Percentiles rank a stretch among this genome's conserved stretches.
Conservation (phyloP, 805 yeast genomes). For the Ogataea siamensis region DNA sequence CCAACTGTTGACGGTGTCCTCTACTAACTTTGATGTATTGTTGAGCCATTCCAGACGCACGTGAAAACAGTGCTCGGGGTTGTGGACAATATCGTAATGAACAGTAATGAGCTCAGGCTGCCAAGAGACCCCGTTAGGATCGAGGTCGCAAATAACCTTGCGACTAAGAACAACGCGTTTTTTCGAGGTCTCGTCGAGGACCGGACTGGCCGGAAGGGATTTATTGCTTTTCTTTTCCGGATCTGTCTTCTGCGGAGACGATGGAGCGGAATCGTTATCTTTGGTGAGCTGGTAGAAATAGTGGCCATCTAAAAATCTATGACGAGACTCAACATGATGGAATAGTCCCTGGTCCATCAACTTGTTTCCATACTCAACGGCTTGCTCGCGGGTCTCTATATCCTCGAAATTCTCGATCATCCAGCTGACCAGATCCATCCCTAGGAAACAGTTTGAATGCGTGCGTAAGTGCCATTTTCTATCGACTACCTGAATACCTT, state of each 20-base stretch:
- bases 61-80: conserved; percentile 93
- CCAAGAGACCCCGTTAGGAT: conserved; percentile 66
- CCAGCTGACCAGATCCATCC: conserved; percentile 87
- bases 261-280: conserved; percentile 43
- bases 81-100: conserved; percentile 89
- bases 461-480: conserved; percentile 88
- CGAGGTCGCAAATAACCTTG: conserved; percentile 68
- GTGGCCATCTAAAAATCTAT: conserved; percentile 87
- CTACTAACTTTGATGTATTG: conserved; percentile 81
- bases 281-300: conserved; percentile 76
- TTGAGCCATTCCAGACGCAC: conserved; percentile 90
- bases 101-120: conserved; percentile 77
- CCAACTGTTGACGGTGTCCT: conserved; percentile 75
- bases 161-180: conserved; percentile 58
- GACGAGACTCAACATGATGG: conserved; percentile 79
- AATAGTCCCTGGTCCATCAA: conserved; percentile 72
- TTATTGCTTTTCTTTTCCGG: conserved; percentile 2
- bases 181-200: conserved; percentile 1
- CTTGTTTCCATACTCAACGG: conserved; percentile 72
- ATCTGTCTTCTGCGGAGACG: conserved; percentile 16
- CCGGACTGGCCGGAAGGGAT: conserved; percentile 1
- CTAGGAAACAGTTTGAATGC: conserved; percentile 76
- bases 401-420: conserved; percentile 73
- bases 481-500: conserved; percentile 68
- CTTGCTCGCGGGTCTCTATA: conserved; percentile 78